Evolutionary conservation across 805 yeast genomes (phyloP).

Genomic region (Nakazawaea wyomingensis): DNA sequence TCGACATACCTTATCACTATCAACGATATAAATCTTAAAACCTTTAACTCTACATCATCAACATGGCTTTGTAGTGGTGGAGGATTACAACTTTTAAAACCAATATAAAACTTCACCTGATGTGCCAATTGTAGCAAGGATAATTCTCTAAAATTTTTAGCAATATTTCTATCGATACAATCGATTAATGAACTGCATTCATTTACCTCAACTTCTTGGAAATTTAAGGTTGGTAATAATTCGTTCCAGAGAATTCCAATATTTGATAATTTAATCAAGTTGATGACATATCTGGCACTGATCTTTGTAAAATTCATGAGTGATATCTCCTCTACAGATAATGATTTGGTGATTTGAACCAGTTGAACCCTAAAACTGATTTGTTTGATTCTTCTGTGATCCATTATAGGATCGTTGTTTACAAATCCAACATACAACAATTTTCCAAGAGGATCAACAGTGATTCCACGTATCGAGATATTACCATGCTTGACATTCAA

Average conservation of each 20-base stretch:
- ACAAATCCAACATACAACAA: slow-evolving; percentile 1
- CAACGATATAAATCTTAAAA: slow-evolving; percentile 2
- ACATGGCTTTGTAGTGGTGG: background rate
- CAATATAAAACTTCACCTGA: slow-evolving; percentile 2
- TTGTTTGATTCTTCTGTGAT: background rate
- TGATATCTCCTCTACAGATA: background rate
- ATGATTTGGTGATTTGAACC: background rate
- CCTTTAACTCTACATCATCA: background rate
- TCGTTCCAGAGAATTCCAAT: background rate
- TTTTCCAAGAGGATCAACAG: slow-evolving; percentile 4
- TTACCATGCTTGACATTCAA: slow-evolving; percentile 1
- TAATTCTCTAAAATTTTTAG: background rate
- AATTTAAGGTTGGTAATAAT: background rate
- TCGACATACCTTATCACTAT: slow-evolving; percentile 2
- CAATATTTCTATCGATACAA: background rate
- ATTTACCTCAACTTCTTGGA: background rate
- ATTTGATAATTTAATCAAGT: background rate
- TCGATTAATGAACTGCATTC: background rate
- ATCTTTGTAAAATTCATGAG: background rate
- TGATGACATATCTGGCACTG: slow-evolving; percentile 1
- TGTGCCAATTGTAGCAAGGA: background rate
- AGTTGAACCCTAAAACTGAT: background rate
- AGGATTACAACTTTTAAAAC: background rate
- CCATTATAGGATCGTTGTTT: slow-evolving; percentile 1
- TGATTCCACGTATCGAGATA: slow-evolving; percentile 7